Evolutionary conservation across 192 early-diverging fungal genomes (phyloP), one percentile per base, ranked within the genome.

Genomic region (Entomortierella beljakovae): DNA sequence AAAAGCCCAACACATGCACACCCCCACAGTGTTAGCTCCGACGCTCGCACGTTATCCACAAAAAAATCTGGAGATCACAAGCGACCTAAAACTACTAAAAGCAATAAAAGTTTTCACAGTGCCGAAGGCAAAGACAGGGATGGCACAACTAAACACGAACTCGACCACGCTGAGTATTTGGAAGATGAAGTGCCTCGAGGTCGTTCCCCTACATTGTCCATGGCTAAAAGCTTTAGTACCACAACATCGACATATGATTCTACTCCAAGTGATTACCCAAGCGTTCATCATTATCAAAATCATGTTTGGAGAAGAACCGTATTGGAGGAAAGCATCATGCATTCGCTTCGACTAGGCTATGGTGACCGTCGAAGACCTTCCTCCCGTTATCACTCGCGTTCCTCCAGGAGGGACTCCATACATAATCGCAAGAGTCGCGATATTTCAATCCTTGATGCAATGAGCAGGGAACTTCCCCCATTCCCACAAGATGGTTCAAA

Each of bases 251-350:
- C 61, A 6, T 70, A 79, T 51, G 62, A 57, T 23, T 60, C 59
- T 28, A 51, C 51, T 34, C 72, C 72, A 1, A 67, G 20, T 33
- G 64, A 75, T 43, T 61, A 66, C 37, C 20, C 72, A 31, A 75
- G 9, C 33, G 61, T 61, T 3, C 26, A 28, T 5, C 74, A 79
- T 5, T 64, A 64, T 28, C 74, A 69, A 29, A 50, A 66, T 3
- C 74, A 79, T 40, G 67, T 79, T 29, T 79, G 74, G 74, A 46
- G 74, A 23, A 43, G 74, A 11, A 79, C 63, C 33, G 29, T 79
- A 16, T 46, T 79, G 50, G 74, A 79, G 46, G 66, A 79, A 28
- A 79, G 74, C 35, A 79, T 79, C 61, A 79, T 79, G 74, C 62
- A 79, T 40, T 79, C 74, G 1, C 61, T 79, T 13, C 23, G 57